Evolutionary conservation across 192 early-diverging fungal species (phyloP).

Genomic region (Fimicolochytrium jonesii): DNA sequence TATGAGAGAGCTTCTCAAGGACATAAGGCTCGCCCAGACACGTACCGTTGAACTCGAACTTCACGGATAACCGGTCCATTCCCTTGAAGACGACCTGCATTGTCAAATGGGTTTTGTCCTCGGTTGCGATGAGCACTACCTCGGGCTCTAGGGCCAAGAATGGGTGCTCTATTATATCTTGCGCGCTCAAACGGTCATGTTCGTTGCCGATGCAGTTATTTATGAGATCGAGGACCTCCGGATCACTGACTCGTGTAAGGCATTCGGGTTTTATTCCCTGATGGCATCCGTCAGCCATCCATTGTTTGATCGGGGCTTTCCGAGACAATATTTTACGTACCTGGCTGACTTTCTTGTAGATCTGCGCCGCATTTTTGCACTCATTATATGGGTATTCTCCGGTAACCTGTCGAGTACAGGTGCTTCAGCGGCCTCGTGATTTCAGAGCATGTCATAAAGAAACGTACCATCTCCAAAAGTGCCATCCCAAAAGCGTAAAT

Average conservation of each 20-base stretch:
- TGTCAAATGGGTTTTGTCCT: slow-evolving; percentile 60
- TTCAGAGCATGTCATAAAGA: background rate
- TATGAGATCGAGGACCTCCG: slow-evolving; percentile 64
- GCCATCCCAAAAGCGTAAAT: slow-evolving; percentile 86
- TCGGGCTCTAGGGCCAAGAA: slow-evolving; percentile 74
- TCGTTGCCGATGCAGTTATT: slow-evolving; percentile 61
- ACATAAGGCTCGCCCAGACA: background rate
- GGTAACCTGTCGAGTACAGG: slow-evolving; percentile 43
- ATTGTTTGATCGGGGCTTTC: too few relatives aligned
- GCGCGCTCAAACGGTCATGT: slow-evolving; percentile 62
- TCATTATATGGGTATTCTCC: slow-evolving; percentile 79
- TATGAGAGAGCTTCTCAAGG: background rate
- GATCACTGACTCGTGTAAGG: slow-evolving; percentile 54
- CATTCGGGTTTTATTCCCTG: slow-evolving; percentile 73
- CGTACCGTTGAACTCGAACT: slow-evolving; percentile 72
- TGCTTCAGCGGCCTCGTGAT: background rate
- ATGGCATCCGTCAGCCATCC: background rate
- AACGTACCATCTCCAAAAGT: slow-evolving; percentile 66
- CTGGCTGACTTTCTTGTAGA: slow-evolving; percentile 73
- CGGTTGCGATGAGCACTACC: slow-evolving; percentile 60
- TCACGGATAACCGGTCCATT: slow-evolving; percentile 73
- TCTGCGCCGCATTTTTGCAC: slow-evolving; percentile 77
- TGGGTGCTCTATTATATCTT: slow-evolving; percentile 67
- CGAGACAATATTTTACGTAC: slow-evolving; percentile 16
- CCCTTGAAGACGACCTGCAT: slow-evolving; percentile 76